Evolutionary conservation across 495 filamentous ascomycete genomes (phyloP).

Genomic region (Aspergillus ostianus): DNA sequence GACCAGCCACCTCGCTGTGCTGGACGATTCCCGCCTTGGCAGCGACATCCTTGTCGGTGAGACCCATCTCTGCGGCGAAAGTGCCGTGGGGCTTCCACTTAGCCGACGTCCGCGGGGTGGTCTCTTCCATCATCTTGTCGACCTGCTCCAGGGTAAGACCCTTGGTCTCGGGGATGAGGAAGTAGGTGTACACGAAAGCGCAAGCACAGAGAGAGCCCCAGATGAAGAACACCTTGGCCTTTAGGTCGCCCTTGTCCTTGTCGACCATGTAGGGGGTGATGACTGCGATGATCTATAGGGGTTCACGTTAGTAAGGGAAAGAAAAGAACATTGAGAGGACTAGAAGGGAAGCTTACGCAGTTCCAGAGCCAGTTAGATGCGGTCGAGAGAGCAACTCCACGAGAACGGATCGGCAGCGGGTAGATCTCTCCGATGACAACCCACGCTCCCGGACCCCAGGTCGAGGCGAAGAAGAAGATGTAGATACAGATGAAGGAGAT

Average conservation of each 20-base stretch:
- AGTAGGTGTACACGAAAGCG: conserved; percentile 72
- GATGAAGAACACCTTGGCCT: conserved; percentile 79
- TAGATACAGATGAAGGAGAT: conserved; percentile 78
- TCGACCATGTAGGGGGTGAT: conserved; percentile 82
- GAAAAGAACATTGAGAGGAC: not conserved
- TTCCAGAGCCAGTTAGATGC: conserved; percentile 91
- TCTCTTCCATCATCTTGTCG: conserved; percentile 88
- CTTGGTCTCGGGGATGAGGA: conserved; percentile 84
- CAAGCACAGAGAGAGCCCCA: conserved; percentile 70
- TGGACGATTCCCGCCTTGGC: conserved; percentile 32
- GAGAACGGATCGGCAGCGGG: conserved; percentile 78
- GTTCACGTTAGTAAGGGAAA: conserved; percentile 1
- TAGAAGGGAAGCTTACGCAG: conserved; percentile 34
- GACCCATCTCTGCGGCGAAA: conserved; percentile 64
- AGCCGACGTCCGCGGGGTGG: conserved; percentile 69
- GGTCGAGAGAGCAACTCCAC: conserved; percentile 76
- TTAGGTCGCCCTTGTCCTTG: conserved; percentile 63
- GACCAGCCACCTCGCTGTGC: conserved; percentile 28
- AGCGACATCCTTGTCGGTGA: conserved; percentile 38
- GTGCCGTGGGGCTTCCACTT: conserved; percentile 74
- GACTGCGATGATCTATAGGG: conserved; percentile 56
- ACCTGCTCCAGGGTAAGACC: conserved; percentile 85
- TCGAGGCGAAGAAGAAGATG: conserved; percentile 73
- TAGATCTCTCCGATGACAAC: conserved; percentile 86
- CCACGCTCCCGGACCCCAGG: conserved; percentile 76